phyloP scores from a whole-genome alignment of 2,329 filamentous ascomycete species.

The Penicillium polonicum region DNA sequence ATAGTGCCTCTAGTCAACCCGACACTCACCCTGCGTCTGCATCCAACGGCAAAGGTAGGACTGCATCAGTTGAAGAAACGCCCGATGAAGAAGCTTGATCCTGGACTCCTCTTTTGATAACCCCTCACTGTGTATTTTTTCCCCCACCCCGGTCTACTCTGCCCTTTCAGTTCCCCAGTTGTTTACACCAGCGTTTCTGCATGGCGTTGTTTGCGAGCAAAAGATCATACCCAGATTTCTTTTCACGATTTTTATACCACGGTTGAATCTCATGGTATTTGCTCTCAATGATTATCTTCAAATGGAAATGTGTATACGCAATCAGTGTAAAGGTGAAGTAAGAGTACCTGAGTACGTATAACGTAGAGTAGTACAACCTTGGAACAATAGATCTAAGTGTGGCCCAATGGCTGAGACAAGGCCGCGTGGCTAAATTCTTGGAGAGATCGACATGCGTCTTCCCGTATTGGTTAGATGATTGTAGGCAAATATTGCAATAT shows the following conservation, averaged over 20 bases:
- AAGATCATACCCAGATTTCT: slow-evolving; percentile 28
- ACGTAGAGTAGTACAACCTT: not conserved
- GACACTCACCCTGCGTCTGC: slow-evolving; percentile 22
- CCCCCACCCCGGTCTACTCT: not conserved
- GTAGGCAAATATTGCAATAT: not conserved
- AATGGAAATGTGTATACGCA: slow-evolving; percentile 4
- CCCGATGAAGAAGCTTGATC: slow-evolving; percentile 30
- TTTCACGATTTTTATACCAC: slow-evolving; percentile 12
- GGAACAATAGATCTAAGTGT: no score
- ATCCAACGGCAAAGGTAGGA: slow-evolving; percentile 37
- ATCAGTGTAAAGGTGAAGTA: not conserved
- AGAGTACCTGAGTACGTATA: not conserved
- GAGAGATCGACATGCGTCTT: not conserved
- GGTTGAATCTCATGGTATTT: slow-evolving; percentile 7
- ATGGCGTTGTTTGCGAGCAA: slow-evolving; percentile 28
- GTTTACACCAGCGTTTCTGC: slow-evolving; percentile 21
- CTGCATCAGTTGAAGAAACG: slow-evolving; percentile 38
- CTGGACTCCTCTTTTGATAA: not conserved
- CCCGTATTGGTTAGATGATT: not conserved
- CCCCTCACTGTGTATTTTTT: slow-evolving; percentile 4
- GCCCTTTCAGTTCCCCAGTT: slow-evolving; percentile 1
- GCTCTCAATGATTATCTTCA: not conserved
- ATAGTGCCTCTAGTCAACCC: not conserved
- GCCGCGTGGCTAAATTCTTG: not conserved
- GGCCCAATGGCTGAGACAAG: not conserved